A percentile compares a stretch with the other conserved stretches of the same genome.
phyloP scores from a whole-genome alignment of 139 green algal species.

The Micractinium sp. region DNA sequence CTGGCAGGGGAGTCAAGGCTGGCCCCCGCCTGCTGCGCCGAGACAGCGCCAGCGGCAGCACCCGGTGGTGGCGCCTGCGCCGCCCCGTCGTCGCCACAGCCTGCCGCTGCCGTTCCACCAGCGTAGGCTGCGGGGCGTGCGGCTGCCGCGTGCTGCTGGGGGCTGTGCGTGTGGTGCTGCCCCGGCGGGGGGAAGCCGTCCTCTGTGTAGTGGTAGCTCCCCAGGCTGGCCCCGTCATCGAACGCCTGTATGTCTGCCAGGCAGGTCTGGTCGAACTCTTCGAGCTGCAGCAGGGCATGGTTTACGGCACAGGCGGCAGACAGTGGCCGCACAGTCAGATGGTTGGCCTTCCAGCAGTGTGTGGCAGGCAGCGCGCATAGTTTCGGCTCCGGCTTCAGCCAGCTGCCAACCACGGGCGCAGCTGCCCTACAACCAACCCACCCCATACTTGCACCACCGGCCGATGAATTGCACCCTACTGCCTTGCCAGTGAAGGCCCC shows the following conservation, averaged over 20 bases:
- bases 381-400: no score
- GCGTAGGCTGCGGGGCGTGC: not conserved
- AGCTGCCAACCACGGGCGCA: no score
- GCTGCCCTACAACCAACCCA: no score
- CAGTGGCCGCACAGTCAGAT: no score
- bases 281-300: slow-evolving; percentile 20
- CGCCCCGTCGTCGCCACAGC: no score
- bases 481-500: no score
- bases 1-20: not conserved
- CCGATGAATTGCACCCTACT: not conserved
- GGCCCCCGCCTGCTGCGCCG: not conserved
- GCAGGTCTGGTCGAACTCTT: slow-evolving; percentile 53
- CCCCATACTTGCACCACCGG: no score
- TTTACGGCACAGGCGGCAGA: not conserved
- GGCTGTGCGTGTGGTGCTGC: not conserved
- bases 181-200: slow-evolving; percentile 20
- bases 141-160: not conserved
- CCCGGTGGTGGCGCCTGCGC: no score
- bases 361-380: not conserved
- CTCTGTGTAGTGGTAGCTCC: slow-evolving; percentile 14
- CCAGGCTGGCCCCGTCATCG: slow-evolving; percentile 34
- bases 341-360: not conserved
- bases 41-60: no score
- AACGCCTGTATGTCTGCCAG: slow-evolving; percentile 38
- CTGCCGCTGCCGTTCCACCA: not conserved